Conservation (phyloP, 108 stramenopile genomes). For the Conticribra guillardii region DNA sequence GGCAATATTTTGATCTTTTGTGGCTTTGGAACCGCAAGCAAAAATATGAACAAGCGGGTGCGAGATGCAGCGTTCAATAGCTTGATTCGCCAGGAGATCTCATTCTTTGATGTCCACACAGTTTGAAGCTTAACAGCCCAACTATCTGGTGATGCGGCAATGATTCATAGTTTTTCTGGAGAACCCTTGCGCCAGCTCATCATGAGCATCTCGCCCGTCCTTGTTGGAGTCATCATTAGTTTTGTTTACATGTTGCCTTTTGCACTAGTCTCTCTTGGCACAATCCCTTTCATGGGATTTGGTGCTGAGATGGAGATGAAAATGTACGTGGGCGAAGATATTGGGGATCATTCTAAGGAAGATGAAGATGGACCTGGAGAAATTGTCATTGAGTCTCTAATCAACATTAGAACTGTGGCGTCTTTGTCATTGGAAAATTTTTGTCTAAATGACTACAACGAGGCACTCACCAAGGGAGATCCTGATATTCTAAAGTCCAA, state of each 20-base stretch:
- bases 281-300: constrained; percentile 67
- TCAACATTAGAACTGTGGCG: constrained; percentile 74
- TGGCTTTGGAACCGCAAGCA: constrained; percentile 63
- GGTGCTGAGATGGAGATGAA: constrained; percentile 66
- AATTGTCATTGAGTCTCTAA: constrained; percentile 63
- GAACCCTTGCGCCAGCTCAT: constrained; percentile 77
- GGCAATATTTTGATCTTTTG: constrained; percentile 56
- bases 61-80: constrained; percentile 57
- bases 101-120: constrained; percentile 53
- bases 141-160: constrained; percentile 65
- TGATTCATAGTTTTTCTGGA: constrained; percentile 64
- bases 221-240: constrained; percentile 63
- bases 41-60: constrained; percentile 73
- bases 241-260: constrained; percentile 76
- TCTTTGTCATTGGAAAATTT: constrained; percentile 57
- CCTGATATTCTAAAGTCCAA: constrained; percentile 43
- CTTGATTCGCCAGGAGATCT: constrained; percentile 57
- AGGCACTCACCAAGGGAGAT: constrained; percentile 39
- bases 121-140: constrained; percentile 62
- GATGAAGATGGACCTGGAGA: constrained; percentile 51
- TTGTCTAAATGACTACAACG: constrained; percentile 28
- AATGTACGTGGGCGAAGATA: constrained; percentile 57
- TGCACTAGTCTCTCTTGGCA: constrained; percentile 47
- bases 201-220: constrained; percentile 51
- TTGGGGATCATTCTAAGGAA: constrained; percentile 16